Conservation (phyloP, 148 eudicot species). For the Rhododendron ferrugineum region DNA sequence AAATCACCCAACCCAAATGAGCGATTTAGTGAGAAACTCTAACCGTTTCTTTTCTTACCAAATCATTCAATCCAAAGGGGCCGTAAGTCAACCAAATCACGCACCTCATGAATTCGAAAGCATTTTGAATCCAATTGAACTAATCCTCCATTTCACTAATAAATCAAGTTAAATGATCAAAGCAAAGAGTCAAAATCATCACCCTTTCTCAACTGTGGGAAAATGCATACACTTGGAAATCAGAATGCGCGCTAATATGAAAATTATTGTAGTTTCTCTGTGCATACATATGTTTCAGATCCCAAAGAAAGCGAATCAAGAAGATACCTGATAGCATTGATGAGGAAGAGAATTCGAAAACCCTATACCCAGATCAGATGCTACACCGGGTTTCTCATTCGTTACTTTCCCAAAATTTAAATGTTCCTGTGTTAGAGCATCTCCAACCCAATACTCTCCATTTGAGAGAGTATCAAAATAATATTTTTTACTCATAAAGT, state of each 20-base stretch:
- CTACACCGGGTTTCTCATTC: not conserved
- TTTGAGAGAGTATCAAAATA: too few relatives aligned
- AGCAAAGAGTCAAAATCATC: not conserved
- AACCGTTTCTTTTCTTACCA: not conserved
- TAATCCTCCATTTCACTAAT: not conserved
- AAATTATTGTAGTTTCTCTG: not conserved
- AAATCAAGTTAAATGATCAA: not conserved
- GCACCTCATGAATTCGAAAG: not conserved
- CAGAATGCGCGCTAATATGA: not conserved
- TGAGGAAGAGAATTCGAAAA: conserved; percentile 2
- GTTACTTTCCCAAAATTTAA: not conserved
- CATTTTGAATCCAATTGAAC: not conserved
- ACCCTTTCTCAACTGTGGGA: not conserved
- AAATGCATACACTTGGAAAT: not conserved
- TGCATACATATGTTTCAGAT: not conserved
- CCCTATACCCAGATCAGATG: conserved; percentile 1
- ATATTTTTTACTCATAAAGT: too few relatives aligned
- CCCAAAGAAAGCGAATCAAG: not conserved
- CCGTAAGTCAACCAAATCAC: not conserved
- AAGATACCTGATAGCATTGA: not conserved
- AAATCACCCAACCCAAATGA: not conserved
- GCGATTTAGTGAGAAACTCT: not conserved
- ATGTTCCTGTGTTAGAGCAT: too few relatives aligned
- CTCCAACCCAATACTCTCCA: too few relatives aligned
- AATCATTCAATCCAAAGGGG: not conserved